These are phyloP conservation scores for Cordyceps tenuipes DNA, from an alignment of 2,329 filamentous ascomycete genomes.

Conservation along the genomic window DNA sequence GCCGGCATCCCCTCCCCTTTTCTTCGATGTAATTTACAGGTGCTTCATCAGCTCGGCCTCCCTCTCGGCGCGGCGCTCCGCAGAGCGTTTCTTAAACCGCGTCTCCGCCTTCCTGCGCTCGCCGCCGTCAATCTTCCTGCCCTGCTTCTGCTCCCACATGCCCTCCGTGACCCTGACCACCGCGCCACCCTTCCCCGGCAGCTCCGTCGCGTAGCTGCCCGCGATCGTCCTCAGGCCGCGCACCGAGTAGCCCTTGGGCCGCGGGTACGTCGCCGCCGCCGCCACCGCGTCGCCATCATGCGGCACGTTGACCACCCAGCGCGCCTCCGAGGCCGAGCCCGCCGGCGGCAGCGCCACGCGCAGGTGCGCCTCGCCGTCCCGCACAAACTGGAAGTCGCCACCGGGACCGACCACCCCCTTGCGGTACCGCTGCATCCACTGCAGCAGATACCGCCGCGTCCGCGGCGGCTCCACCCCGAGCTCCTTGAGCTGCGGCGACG, in stretches of 20 bases:
- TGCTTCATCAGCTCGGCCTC: conserved; percentile 31
- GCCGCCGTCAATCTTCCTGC: conserved; percentile 91
- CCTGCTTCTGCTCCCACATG: conserved; percentile 84
- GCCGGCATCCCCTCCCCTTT: neutral
- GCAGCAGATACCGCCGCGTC: conserved; percentile 71
- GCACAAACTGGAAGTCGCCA: conserved; percentile 69
- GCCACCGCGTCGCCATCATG: conserved; percentile 28
- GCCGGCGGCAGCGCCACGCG: conserved; percentile 36
- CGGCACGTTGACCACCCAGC: conserved; percentile 49
- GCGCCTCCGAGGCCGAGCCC: conserved; percentile 33
- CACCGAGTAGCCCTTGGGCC: conserved; percentile 50
- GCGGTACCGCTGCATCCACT: conserved; percentile 80
- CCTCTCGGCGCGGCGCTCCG: conserved; percentile 64
- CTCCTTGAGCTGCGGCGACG: conserved; percentile 68
- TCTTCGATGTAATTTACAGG: conserved; percentile 19
- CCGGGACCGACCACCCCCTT: conserved; percentile 71
- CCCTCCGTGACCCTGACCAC: conserved; percentile 68
- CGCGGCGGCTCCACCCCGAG: conserved; percentile 82
- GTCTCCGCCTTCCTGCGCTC: conserved; percentile 84
- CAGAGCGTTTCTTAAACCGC: conserved; percentile 73
- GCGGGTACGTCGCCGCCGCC: conserved; percentile 16
- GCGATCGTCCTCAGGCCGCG: conserved; percentile 59
- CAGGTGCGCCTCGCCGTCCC: conserved; percentile 44
- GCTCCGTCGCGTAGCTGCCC: conserved; percentile 63
- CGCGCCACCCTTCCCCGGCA: conserved; percentile 58